Evolutionary conservation across 805 yeast species (phyloP).

Genomic region (Sugiyamaella valdiviana): DNA sequence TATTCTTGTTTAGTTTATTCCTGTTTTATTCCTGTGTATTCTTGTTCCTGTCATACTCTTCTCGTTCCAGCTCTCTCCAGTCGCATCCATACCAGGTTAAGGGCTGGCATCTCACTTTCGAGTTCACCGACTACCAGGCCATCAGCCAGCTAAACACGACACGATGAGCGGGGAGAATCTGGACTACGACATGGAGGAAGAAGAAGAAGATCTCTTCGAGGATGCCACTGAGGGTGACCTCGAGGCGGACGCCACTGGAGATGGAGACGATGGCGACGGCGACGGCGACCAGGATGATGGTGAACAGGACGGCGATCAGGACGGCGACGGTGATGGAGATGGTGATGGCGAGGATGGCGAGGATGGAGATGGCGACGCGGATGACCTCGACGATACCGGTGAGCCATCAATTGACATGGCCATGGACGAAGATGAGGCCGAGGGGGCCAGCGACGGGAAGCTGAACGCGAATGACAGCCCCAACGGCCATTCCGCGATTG

Average conservation of each 20-base stretch:
- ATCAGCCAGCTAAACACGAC: background rate
- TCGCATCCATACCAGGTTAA: background rate
- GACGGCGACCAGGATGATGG: slow-evolving; percentile 22
- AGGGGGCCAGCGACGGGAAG: slow-evolving; percentile 22
- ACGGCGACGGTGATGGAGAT: slow-evolving; percentile 25
- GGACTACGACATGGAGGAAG: slow-evolving; percentile 24
- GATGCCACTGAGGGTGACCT: slow-evolving; percentile 30
- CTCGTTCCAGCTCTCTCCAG: background rate
- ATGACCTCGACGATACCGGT: slow-evolving; percentile 21
- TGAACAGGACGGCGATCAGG: slow-evolving; percentile 25
- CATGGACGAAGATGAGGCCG: slow-evolving; percentile 10
- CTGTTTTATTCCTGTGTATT: background rate
- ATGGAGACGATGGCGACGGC: slow-evolving; percentile 1
- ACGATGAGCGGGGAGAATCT: slow-evolving; percentile 13
- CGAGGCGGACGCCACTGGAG: slow-evolving; percentile 21
- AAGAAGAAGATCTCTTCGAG: slow-evolving; percentile 29
- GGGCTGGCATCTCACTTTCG: background rate
- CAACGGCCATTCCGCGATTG: slow-evolving; percentile 16
- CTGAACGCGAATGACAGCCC: slow-evolving; percentile 6
- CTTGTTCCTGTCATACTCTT: background rate
- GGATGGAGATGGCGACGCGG: slow-evolving; percentile 22
- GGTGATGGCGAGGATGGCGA: slow-evolving; percentile 29
- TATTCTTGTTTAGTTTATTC: background rate
- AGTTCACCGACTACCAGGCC: no score
- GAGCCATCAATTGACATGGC: slow-evolving; percentile 17